Evolutionary conservation across 73 alveolate genomes (phyloP).

Genomic region (Paramecium tetraurelia): DNA sequence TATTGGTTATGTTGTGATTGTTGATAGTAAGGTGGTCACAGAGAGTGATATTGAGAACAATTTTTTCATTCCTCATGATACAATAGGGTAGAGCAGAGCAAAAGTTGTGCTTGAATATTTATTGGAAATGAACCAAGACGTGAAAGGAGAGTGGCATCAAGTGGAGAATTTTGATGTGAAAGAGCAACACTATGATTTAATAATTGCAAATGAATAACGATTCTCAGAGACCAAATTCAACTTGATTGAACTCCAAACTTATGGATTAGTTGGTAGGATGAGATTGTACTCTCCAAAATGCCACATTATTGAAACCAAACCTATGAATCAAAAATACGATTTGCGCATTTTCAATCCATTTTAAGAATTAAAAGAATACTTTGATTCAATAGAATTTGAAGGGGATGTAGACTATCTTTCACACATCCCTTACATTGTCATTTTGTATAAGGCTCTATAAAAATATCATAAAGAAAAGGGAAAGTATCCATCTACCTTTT

Average conservation of each 20-base stretch:
- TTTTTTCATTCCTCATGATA: conserved; percentile 82
- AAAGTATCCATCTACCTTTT: conserved; percentile 33
- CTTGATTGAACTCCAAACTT: conserved; percentile 74
- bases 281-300: conserved; percentile 83
- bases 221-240: conserved; percentile 41
- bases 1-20: conserved; percentile 81
- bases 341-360: conserved; percentile 62
- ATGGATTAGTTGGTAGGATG: conserved; percentile 85
- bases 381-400: neutral
- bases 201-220: conserved; percentile 65
- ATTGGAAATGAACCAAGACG: conserved; percentile 93
- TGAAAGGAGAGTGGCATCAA: conserved; percentile 73
- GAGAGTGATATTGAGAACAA: conserved; percentile 89
- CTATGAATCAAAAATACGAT: conserved; percentile 77
- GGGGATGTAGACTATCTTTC: conserved; percentile 70
- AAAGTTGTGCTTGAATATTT: conserved; percentile 74
- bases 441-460: conserved; percentile 77
- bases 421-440: conserved; percentile 88
- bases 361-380: conserved; percentile 64
- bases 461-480: conserved; percentile 19
- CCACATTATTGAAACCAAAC: conserved; percentile 82
- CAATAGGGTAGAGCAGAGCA: conserved; percentile 81
- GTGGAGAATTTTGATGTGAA: conserved; percentile 37
- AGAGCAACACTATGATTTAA: conserved; percentile 35
- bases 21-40: conserved; percentile 78